These are phyloP conservation scores for Pouteria glomerata DNA, from an alignment of 148 eudicot genomes.

Conservation along the genomic window DNA sequence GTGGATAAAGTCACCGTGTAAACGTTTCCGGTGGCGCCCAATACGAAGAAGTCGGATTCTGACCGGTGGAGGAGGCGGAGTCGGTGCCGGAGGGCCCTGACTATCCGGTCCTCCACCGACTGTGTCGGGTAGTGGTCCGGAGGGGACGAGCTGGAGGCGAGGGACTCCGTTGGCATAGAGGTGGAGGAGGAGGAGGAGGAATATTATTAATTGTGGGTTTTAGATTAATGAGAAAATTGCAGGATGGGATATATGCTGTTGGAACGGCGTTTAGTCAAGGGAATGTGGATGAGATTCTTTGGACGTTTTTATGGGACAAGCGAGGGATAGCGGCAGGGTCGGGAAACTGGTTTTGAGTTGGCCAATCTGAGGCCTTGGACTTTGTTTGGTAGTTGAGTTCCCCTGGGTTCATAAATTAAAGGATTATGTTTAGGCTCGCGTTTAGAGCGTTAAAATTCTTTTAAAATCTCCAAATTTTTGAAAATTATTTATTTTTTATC, in stretches of 20 bases:
- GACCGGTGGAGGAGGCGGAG: slow-evolving; percentile 74
- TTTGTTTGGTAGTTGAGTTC: background rate
- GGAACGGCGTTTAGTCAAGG: slow-evolving; percentile 14
- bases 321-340: slow-evolving; percentile 25
- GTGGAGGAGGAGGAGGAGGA: background rate
- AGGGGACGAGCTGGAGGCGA: slow-evolving; percentile 27
- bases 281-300: slow-evolving; percentile 34
- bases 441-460: too few species aligned
- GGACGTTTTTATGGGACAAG: slow-evolving; percentile 34
- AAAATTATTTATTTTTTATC: too few species aligned
- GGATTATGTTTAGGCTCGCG: too few species aligned
- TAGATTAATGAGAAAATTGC: too few species aligned
- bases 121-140: slow-evolving; percentile 25
- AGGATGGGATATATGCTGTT: background rate
- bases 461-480: too few species aligned
- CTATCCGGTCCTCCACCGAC: slow-evolving; percentile 51
- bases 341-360: slow-evolving; percentile 8
- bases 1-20: slow-evolving; percentile 61
- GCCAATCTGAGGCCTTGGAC: slow-evolving; percentile 15
- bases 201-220: too few species aligned
- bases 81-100: slow-evolving; percentile 60
- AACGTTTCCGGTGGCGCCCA: slow-evolving; percentile 84
- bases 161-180: slow-evolving; percentile 43
- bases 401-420: too few species aligned
- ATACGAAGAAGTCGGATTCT: slow-evolving; percentile 58